Conservation (phyloP, 148 eudicot genomes). For the Dianthus caryophyllus region DNA sequence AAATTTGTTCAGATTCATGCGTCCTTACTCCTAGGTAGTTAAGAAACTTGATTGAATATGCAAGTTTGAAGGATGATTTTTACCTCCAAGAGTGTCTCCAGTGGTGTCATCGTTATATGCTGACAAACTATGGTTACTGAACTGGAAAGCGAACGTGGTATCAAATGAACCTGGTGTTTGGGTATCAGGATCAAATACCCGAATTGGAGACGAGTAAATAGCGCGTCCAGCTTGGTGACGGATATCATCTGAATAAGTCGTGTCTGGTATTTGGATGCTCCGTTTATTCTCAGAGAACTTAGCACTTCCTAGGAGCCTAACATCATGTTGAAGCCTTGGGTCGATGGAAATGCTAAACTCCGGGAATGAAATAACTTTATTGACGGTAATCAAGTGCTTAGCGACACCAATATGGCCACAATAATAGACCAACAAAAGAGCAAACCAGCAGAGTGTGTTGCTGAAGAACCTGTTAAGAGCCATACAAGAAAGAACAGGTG, state of each 20-base stretch:
- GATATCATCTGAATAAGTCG: constrained; percentile 26
- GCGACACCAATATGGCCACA: constrained; percentile 11
- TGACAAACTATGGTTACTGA: constrained; percentile 25
- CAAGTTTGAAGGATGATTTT: neutral
- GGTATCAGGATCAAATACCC: constrained; percentile 59
- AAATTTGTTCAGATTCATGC: no score
- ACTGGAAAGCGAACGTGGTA: constrained; percentile 62
- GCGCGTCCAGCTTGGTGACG: constrained; percentile 64
- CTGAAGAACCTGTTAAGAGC: neutral
- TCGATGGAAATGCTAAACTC: constrained; percentile 30
- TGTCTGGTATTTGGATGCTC: constrained; percentile 57
- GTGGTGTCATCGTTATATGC: constrained; percentile 7
- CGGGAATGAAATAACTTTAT: constrained; percentile 51
- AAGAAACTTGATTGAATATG: neutral
- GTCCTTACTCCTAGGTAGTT: no score
- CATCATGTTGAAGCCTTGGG: constrained; percentile 35
- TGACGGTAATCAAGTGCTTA: constrained; percentile 39
- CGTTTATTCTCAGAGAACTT: constrained; percentile 30
- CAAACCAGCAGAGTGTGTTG: constrained; percentile 4
- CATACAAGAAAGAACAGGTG: neutral
- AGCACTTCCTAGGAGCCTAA: constrained; percentile 68
- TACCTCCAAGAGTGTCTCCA: constrained; percentile 31
- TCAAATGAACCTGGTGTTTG: constrained; percentile 58
- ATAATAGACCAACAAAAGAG: constrained; percentile 1
- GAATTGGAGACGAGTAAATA: constrained; percentile 50